phyloP scores from a whole-genome alignment of 768 basidiomycete genomes.

The Paxillus involutus region DNA sequence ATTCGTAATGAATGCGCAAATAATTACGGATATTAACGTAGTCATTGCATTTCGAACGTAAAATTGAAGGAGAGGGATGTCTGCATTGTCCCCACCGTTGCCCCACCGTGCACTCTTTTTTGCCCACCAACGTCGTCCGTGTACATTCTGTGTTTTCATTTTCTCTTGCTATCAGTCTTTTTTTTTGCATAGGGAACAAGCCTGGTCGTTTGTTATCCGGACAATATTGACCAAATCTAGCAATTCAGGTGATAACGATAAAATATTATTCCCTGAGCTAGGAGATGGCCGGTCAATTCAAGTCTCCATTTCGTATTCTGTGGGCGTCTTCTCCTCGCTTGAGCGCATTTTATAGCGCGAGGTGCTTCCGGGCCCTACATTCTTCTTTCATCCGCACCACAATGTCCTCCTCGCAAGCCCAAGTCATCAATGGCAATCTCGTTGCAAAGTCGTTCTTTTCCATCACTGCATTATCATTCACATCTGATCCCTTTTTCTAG shows the following conservation, averaged over 20 bases:
- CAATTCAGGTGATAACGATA: not conserved
- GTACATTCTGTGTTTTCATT: slow-evolving; percentile 2
- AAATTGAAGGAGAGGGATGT: not conserved
- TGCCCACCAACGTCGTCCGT: not conserved
- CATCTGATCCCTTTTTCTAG: slow-evolving; percentile 40
- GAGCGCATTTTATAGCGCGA: slow-evolving; percentile 4
- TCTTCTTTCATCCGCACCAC: slow-evolving; percentile 21
- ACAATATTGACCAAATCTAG: slow-evolving; percentile 3
- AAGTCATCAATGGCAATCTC: slow-evolving; percentile 79
- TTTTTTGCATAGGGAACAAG: not conserved
- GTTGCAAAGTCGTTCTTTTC: slow-evolving; percentile 69
- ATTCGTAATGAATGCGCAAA: not conserved
- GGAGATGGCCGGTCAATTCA: slow-evolving; percentile 1
- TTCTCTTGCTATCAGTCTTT: not conserved
- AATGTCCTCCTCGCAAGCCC: slow-evolving; percentile 45
- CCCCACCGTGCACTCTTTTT: not conserved
- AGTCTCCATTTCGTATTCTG: slow-evolving; percentile 1
- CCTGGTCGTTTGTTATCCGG: not conserved
- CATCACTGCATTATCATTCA: slow-evolving; percentile 3
- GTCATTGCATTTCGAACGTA: no score
- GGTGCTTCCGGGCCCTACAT: not conserved
- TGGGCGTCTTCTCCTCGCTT: slow-evolving; percentile 2
- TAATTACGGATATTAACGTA: not conserved
- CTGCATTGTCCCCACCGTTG: not conserved
- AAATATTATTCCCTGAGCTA: not conserved